A percentile compares a stretch with the other conserved stretches of the same genome.
Evolutionary conservation across 345 rosid genomes (phyloP).

Genomic region (Reutealis trisperma): DNA sequence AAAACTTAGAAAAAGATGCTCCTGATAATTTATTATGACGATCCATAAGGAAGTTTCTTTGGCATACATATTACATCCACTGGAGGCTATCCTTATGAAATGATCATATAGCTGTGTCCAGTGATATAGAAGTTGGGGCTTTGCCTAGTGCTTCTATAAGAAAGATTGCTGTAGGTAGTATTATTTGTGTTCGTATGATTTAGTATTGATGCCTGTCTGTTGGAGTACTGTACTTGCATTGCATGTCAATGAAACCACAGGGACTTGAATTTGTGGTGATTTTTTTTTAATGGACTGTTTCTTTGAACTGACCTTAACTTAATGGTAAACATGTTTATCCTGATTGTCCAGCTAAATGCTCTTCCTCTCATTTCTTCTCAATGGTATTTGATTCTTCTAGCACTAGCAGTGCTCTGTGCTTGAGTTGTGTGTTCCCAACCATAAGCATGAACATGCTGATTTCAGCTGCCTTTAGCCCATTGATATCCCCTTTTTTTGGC

Average conservation of each 20-base stretch:
- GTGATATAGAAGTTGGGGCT: neutral
- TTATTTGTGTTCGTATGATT: neutral
- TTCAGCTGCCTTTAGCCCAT: neutral
- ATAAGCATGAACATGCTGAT: neutral
- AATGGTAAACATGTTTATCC: neutral
- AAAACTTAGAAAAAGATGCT: neutral
- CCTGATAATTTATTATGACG: neutral
- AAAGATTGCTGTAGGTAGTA: neutral
- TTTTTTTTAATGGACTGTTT: neutral
- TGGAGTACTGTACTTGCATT: neutral
- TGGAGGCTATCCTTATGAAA: neutral
- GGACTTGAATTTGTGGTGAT: neutral
- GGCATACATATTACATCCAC: neutral
- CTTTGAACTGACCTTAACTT: neutral
- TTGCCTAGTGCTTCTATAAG: neutral
- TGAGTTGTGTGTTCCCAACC: neutral
- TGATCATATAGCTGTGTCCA: neutral
- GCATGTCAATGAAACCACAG: neutral
- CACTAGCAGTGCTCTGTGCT: neutral
- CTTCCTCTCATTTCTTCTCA: neutral
- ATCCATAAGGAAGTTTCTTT: neutral
- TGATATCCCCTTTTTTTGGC: neutral
- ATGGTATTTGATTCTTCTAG: neutral
- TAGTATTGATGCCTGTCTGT: neutral
- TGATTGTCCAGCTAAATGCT: neutral